Conservation (phyloP, 176 grass and related monocot species). For the Carex kokanica region DNA sequence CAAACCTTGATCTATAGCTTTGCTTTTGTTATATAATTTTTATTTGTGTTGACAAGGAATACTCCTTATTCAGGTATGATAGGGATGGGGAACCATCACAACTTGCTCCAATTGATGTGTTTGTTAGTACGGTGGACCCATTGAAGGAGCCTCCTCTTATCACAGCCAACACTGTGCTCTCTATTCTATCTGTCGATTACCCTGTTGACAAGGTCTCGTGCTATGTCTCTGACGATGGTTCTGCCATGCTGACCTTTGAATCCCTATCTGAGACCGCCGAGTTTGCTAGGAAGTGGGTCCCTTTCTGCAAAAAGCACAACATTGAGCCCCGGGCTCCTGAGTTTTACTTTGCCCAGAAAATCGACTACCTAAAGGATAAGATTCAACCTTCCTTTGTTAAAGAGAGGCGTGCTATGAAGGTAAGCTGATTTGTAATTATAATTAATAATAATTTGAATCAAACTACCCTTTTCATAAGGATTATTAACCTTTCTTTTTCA, state of each 20-base stretch:
- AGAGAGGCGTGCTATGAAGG: constrained; percentile 94
- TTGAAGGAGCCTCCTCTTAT: constrained; percentile 83
- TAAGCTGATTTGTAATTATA: constrained; percentile 30
- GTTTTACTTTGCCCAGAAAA: constrained; percentile 98
- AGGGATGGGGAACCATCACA: constrained; percentile 88
- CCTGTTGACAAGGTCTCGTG: constrained; percentile 95
- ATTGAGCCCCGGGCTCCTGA: constrained; percentile 94
- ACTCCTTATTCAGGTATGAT: constrained; percentile 56
- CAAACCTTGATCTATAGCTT: background rate
- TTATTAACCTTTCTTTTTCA: constrained; percentile 24
- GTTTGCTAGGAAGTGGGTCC: constrained; percentile 93
- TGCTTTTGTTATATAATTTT: background rate
- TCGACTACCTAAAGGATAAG: constrained; percentile 94
- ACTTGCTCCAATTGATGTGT: constrained; percentile 77
- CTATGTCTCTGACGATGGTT: constrained; percentile 97
- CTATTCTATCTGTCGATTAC: constrained; percentile 84
- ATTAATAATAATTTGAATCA: constrained; percentile 1
- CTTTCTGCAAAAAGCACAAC: constrained; percentile 83
- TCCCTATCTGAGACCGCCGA: constrained; percentile 77
- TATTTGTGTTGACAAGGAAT: constrained; percentile 8
- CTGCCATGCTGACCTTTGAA: constrained; percentile 94
- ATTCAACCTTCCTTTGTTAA: constrained; percentile 92
- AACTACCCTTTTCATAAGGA: constrained; percentile 15
- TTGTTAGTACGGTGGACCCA: constrained; percentile 93
- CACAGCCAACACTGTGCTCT: constrained; percentile 84